These are phyloP conservation scores for Linderniella brevidens DNA, from an alignment of 257 asterid species.

Conservation along the genomic window DNA sequence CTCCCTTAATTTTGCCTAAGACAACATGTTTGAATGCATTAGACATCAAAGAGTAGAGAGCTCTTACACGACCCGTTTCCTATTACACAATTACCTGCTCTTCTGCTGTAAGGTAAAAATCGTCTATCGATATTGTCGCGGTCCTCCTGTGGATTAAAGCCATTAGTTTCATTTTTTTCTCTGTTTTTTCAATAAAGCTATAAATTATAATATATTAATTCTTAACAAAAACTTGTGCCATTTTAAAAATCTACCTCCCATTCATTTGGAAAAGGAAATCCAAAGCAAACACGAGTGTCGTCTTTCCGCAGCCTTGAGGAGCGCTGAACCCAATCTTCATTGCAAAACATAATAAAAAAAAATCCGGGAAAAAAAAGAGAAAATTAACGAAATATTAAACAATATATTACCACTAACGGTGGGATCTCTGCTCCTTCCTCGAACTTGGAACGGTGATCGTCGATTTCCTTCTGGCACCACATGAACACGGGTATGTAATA, in stretches of 20 bases:
- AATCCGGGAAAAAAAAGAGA: neutral
- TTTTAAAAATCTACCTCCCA: conserved; percentile 70
- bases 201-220: conserved; percentile 2
- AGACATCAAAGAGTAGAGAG: conserved; percentile 1
- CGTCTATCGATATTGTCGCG: conserved; percentile 83
- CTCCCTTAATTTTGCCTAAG: conserved; percentile 69
- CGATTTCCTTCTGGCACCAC: conserved; percentile 86
- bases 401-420: conserved; percentile 67
- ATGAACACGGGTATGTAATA: conserved; percentile 87
- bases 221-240: conserved; percentile 17
- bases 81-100: conserved; percentile 33
- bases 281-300: conserved; percentile 90
- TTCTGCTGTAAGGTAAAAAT: conserved; percentile 90
- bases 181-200: conserved; percentile 6
- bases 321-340: conserved; percentile 98
- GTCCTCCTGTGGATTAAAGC: conserved; percentile 48
- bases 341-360: conserved; percentile 5
- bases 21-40: conserved; percentile 6
- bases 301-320: conserved; percentile 99
- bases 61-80: conserved; percentile 5
- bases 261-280: conserved; percentile 57
- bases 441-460: conserved; percentile 41
- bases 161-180: no score
- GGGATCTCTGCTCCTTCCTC: conserved; percentile 59
- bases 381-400: neutral